Conservation (phyloP, 768 basidiomycete species). For the Boletus rubescentipes region DNA sequence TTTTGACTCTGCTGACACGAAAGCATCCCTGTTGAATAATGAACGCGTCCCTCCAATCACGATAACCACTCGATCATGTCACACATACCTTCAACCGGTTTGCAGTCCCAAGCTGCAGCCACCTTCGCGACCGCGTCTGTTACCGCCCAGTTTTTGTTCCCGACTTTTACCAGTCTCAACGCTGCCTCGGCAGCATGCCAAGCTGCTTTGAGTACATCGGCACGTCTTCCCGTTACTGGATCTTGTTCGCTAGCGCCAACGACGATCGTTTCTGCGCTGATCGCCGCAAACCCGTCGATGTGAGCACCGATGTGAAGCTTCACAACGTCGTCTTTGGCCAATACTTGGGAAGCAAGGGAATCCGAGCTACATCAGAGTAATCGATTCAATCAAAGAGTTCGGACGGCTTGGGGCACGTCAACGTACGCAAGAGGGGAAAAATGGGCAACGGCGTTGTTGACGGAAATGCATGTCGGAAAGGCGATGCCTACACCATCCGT, state of each 20-base stretch:
- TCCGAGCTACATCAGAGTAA: constrained; percentile 57
- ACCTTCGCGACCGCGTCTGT: constrained; percentile 82
- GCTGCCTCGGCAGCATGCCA: constrained; percentile 91
- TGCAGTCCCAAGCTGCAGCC: constrained; percentile 74
- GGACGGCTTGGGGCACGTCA: background rate
- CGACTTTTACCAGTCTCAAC: constrained; percentile 87
- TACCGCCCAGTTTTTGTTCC: constrained; percentile 93
- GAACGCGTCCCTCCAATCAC: background rate
- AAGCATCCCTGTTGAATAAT: constrained; percentile 68
- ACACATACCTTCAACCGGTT: constrained; percentile 87
- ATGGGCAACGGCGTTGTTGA: constrained; percentile 95
- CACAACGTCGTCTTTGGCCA: constrained; percentile 88
- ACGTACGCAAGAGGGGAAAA: constrained; percentile 94
- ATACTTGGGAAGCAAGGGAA: constrained; percentile 60
- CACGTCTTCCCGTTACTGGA: constrained; percentile 82
- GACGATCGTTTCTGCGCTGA: constrained; percentile 91
- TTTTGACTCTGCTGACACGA: constrained; percentile 95
- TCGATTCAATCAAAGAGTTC: constrained; percentile 26
- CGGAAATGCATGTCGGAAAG: constrained; percentile 91
- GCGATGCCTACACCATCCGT: constrained; percentile 64
- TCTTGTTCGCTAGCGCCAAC: constrained; percentile 72
- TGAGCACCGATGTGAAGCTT: constrained; percentile 97
- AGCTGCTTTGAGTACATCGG: constrained; percentile 92
- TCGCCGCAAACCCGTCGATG: constrained; percentile 94
- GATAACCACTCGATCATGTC: background rate